Conservation (phyloP, 2,329 filamentous ascomycete genomes). For the Zasmidium angulare region DNA sequence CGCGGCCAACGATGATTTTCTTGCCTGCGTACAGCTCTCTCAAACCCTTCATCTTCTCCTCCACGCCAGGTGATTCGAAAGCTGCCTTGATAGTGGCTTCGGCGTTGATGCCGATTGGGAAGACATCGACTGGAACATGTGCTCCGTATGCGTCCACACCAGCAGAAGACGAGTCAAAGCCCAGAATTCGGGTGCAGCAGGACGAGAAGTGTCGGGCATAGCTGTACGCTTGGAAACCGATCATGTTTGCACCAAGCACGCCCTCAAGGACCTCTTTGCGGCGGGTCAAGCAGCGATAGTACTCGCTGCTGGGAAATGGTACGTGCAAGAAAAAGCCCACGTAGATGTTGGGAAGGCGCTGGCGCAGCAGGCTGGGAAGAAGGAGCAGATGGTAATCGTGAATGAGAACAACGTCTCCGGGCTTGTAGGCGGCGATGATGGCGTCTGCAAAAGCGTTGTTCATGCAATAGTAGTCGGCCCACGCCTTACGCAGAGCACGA, state of each 20-base stretch:
- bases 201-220: slow-evolving; percentile 94
- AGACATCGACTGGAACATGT: slow-evolving; percentile 87
- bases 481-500: slow-evolving; percentile 74
- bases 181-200: slow-evolving; percentile 86
- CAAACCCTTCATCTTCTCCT: slow-evolving; percentile 70
- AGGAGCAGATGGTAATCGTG: slow-evolving; percentile 95
- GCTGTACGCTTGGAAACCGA: slow-evolving; percentile 93
- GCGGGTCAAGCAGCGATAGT: slow-evolving; percentile 81
- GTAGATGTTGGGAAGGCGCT: slow-evolving; percentile 83
- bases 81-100: slow-evolving; percentile 72
- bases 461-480: slow-evolving; percentile 90
- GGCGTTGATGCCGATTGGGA: slow-evolving; percentile 94
- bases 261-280: slow-evolving; percentile 90
- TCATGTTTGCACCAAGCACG: slow-evolving; percentile 84
- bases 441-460: slow-evolving; percentile 89
- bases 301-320: slow-evolving; percentile 95
- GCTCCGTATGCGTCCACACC: slow-evolving; percentile 87
- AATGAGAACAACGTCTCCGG: slow-evolving; percentile 87
- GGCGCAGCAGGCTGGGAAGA: slow-evolving; percentile 82
- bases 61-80: slow-evolving; percentile 65
- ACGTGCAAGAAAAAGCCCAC: slow-evolving; percentile 93
- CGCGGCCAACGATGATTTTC: slow-evolving; percentile 92
- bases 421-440: slow-evolving; percentile 85
- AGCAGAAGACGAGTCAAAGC: slow-evolving; percentile 81
- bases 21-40: slow-evolving; percentile 79